These are phyloP conservation scores for Leccinum aurantiacum DNA, from an alignment of 768 basidiomycete genomes.

Conservation along the genomic window DNA sequence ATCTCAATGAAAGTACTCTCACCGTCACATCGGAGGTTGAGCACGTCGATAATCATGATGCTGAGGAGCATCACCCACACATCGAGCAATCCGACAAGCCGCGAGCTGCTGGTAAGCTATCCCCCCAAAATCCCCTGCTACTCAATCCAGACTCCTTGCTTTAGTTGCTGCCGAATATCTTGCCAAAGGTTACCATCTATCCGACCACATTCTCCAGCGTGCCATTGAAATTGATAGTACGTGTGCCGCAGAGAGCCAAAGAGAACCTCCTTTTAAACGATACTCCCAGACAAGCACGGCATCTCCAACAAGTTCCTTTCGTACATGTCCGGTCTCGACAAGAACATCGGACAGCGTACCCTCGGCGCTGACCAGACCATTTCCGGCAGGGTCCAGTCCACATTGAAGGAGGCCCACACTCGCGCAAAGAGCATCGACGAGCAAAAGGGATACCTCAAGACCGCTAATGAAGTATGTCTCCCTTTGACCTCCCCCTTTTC, in stretches of 20 bases:
- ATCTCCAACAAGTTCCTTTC: constrained; percentile 83
- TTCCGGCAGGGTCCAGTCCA: constrained; percentile 67
- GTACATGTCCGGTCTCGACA: constrained; percentile 76
- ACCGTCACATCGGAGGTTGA: constrained; percentile 67
- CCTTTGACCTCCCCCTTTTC: neutral
- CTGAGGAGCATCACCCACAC: constrained; percentile 37
- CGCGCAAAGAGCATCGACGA: constrained; percentile 79
- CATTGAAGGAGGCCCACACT: constrained; percentile 59
- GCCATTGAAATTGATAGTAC: constrained; percentile 80
- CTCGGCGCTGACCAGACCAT: constrained; percentile 83
- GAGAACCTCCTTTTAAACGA: neutral
- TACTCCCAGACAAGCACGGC: constrained; percentile 65
- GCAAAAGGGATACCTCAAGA: constrained; percentile 72
- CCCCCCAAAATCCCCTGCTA: neutral
- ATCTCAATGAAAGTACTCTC: constrained; percentile 70
- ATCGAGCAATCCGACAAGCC: constrained; percentile 91
- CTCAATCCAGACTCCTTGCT: constrained; percentile 3
- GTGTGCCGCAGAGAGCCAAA: constrained; percentile 7
- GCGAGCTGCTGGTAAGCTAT: constrained; percentile 67
- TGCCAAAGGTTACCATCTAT: constrained; percentile 82
- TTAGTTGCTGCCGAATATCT: constrained; percentile 91
- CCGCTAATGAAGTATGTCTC: constrained; percentile 59
- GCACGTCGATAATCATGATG: constrained; percentile 54
- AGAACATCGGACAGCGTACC: constrained; percentile 62
- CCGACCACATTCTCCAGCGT: constrained; percentile 72